Percentiles rank a stretch among this genome's conserved stretches.
These are phyloP conservation scores for Glycine tomentella DNA, from an alignment of 306 rosid genomes.

Conservation along the genomic window DNA sequence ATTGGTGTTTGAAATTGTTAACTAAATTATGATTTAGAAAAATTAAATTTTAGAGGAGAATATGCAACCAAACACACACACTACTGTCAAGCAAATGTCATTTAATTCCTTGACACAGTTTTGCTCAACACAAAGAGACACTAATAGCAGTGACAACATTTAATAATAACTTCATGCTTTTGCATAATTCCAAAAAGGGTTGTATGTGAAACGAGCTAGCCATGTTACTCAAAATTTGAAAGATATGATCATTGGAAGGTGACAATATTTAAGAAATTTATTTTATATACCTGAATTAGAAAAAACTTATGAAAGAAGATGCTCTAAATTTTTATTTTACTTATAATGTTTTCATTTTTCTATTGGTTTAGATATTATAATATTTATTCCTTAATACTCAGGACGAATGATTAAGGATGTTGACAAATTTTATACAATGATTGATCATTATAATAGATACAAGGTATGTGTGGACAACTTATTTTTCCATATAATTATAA, in stretches of 20 bases:
- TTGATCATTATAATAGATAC: conserved; percentile 49
- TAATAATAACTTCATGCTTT: no score
- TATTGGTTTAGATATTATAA: background rate
- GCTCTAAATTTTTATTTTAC: background rate
- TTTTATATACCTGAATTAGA: no score
- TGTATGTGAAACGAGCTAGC: no score
- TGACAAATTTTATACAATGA: background rate
- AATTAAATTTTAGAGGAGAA: no score
- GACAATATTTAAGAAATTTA: no score
- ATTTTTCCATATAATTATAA: background rate
- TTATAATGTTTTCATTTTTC: background rate
- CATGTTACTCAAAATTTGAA: no score
- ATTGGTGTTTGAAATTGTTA: no score
- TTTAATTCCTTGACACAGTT: background rate
- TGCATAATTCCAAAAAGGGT: no score
- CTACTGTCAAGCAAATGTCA: no score
- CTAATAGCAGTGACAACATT: background rate
- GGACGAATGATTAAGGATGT: background rate
- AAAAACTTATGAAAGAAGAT: background rate
- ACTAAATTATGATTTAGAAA: background rate
- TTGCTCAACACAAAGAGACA: background rate
- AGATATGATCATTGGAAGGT: no score
- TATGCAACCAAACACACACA: background rate
- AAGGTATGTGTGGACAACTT: conserved; percentile 29
- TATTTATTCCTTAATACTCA: background rate